A percentile compares a stretch with the other conserved stretches of the same genome.
phyloP scores from a whole-genome alignment of 257 asterid genomes.

The Lycium ferocissimum region DNA sequence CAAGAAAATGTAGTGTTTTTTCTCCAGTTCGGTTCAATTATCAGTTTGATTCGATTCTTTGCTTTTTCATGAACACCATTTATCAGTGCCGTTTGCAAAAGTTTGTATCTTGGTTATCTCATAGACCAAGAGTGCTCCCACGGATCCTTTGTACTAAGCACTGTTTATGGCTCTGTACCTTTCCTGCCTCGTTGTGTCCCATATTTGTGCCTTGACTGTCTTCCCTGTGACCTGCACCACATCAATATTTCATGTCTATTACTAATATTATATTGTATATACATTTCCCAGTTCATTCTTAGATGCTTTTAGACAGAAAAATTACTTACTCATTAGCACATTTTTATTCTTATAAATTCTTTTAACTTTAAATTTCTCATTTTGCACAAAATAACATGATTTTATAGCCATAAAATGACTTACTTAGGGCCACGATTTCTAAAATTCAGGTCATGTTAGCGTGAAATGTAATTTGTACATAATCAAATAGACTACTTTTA shows the following conservation, averaged over 20 bases:
- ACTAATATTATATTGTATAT: background rate
- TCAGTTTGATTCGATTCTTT: too few relatives aligned
- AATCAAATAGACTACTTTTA: background rate
- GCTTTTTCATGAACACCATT: too few relatives aligned
- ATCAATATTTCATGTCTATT: background rate
- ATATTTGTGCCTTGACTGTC: conserved; percentile 57
- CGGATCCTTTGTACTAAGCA: conserved; percentile 57
- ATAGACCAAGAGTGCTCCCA: conserved; percentile 55
- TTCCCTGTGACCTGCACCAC: conserved; percentile 51
- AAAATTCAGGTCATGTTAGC: background rate
- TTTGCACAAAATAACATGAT: background rate
- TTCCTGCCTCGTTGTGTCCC: conserved; percentile 63
- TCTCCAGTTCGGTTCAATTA: too few relatives aligned
- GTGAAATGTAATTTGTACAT: background rate
- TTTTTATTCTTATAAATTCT: background rate
- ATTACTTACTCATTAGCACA: background rate
- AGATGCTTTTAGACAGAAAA: background rate
- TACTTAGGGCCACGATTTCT: background rate
- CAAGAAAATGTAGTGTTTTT: too few relatives aligned
- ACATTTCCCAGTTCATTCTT: background rate
- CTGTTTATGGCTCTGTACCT: conserved; percentile 56
- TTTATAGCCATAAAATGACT: background rate
- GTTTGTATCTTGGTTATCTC: conserved; percentile 53
- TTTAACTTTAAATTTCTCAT: background rate
- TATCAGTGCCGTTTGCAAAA: too few relatives aligned